These are phyloP conservation scores for Plantago ovata DNA, from an alignment of 257 asterid species.

Conservation along the genomic window DNA sequence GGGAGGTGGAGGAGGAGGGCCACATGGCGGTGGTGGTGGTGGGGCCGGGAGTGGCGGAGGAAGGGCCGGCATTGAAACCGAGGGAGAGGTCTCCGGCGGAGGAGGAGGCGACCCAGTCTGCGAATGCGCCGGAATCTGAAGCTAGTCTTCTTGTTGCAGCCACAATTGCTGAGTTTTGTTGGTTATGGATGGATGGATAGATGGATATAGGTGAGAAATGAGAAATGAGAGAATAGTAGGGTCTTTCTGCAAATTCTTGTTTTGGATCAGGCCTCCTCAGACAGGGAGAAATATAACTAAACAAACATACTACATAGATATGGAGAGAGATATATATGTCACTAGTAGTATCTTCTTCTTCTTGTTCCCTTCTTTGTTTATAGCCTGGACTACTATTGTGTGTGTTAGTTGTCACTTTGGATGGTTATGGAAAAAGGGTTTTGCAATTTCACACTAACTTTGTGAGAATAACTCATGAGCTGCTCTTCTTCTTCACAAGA, in stretches of 20 bases:
- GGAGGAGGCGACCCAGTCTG: conserved; percentile 65
- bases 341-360: too few species aligned
- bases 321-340: too few species aligned
- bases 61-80: conserved; percentile 68
- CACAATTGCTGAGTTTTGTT: conserved; percentile 41
- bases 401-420: too few species aligned
- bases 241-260: conserved; percentile 39
- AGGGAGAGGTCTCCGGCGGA: conserved; percentile 65
- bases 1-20: conserved; percentile 38
- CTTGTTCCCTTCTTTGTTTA: too few species aligned
- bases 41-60: conserved; percentile 22
- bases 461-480: too few species aligned
- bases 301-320: too few species aligned
- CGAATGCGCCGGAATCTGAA: conserved; percentile 60
- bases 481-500: too few species aligned
- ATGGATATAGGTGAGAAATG: neutral
- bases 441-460: too few species aligned
- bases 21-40: conserved; percentile 40
- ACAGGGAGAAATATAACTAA: too few species aligned
- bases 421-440: too few species aligned
- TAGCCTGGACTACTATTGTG: too few species aligned
- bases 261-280: neutral
- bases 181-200: neutral
- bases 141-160: conserved; percentile 59
- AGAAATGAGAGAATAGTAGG: conserved; percentile 38